Evolutionary conservation across 352 stramenopile species (phyloP), one percentile per base, ranked within the genome.

Genomic region (Phytopythium mirpurense): DNA sequence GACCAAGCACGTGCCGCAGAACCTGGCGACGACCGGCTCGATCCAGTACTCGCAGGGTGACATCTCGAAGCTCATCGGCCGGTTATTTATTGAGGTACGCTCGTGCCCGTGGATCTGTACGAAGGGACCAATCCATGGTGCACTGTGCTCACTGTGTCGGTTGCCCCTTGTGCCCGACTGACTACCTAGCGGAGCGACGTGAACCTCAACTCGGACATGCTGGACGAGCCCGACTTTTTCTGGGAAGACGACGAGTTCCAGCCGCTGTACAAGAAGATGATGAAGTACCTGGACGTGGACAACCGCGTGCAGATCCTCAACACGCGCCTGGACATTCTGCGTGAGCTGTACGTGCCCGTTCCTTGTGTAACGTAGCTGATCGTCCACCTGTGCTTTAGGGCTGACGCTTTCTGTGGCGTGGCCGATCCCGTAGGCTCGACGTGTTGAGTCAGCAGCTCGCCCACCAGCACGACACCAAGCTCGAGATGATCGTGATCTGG

Each of bases 401-500:
- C n/a, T n/a, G n/a, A n/a, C n/a, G n/a, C n/a, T n/a, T n/a, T n/a
- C n/a, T n/a, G n/a, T n/a, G n/a, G n/a, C n/a, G n/a, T n/a, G n/a
- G n/a, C n/a, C n/a, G n/a, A n/a, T n/a, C n/a, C n/a, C n/a, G n/a
- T n/a, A n/a, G n/a, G n/a, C n/a, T n/a, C n/a, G n/a, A n/a, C n/a
- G n/a, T n/a, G n/a, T n/a, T n/a, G n/a, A n/a, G n/a, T n/a, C n/a
- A n/a, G 41, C 91, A 98, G 57, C 70, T 96, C n/a, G 78, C 90
- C 44, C 84, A 93, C 42, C 73, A 90, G 53, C 90, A 97, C 66
- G 78, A 86, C 53, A 92, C 77, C 10, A 90, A 93, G 54, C 76
- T 97, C 42, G 90, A 97, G 67, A 96, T 86, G 87, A 97, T 97
- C 62, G 84, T 97, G 36, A 97, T 97, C 52, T 96, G 87, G 86